Evolutionary conservation across 2,329 filamentous ascomycete species (phyloP), one percentile per base, ranked within the genome.

Genomic region (Huntiella abstrusa): DNA sequence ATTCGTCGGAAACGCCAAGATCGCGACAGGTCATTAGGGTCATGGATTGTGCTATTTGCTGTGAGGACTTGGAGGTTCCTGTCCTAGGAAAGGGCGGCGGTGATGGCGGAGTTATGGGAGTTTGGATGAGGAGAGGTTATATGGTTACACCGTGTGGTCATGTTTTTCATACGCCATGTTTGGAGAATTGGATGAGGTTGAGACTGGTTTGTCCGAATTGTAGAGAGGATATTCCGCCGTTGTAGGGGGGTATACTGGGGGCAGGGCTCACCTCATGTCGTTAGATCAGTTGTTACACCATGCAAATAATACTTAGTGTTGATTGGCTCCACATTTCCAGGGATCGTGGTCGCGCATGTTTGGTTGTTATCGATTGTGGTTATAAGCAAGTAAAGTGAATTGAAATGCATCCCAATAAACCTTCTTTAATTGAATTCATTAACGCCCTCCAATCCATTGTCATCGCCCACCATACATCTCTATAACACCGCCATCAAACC

Each of bases 111-210:
- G 70, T 77, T 49, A 65, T 75, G 0, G 78, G 78, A 28, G 73
- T 94, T 47, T 68, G 96, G 53, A 82, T 83, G 32, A 69, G 88
- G 51, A 73, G 87, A 43, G 70, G 74, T 54, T 96, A 96, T 63
- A 98, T 98, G 91, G 84, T 96, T 16, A 98, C 91, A 48, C 91
- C 91, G 41, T 98, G 91, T 61, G 69, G 87, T 47, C 91, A 98
- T 64, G 86, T 96, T 42, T 98, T 98, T 59, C 91, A 98, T 59
- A 91, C 79, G 48, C 68, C 71, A 32, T 98, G 91, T 61, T 64
- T 98, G 54, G 88, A 96, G 63, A 86, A 85, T 35, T 96, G 91
- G 91, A 91, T 98, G 82, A 73, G 83, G 58, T 86, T 92, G 59
- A 67, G 88, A 49, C 62, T 98, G 56, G 85, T 94, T 64, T 98